Evolutionary conservation across 352 stramenopile genomes (phyloP), one percentile per base, ranked within the genome.

Genomic region (Globisporangium splendens): DNA sequence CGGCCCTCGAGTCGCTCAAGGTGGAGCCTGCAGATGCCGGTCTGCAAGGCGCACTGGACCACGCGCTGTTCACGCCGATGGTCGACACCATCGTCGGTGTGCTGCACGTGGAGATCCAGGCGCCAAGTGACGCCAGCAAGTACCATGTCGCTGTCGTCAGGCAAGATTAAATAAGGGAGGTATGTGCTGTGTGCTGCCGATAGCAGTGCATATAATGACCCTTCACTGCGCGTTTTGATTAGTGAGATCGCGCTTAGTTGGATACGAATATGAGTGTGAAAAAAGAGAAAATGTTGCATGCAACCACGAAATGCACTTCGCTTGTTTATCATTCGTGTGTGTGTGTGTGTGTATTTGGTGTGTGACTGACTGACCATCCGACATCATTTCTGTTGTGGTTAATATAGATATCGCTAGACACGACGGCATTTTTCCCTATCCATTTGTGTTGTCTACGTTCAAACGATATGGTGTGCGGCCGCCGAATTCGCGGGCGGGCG

Each of bases 31-130:
- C 56, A 1, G 68, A 48, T 4, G 64, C 64, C 14, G 65, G 24
- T 17, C 39, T 48, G 22, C 33, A 62, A 12, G 63, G 61, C 14
- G 46, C 67, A 51, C 52, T 79, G 28, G 61, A 59, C 21, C 72
- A 75, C 57, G 70, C 78, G 20, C 59, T 68, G 35, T 92, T 83
- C 66, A 81, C 67, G 50, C 83, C 83, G 52, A 59, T 63, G 21
- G 80, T 88, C 46, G 73, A 65, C 53, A 56, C 67, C 46, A 69
- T 92, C 54, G 79, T 92, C 13, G 60, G 77, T 47, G 46, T 84
- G 59, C 66, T 92, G 54, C 71, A 88, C 55, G 70, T 90, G 31
- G 74, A 88, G 61, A 78, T 92, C 56, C 65, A 69, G 38, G 60
- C 66, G 17, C 62, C 84, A 43, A 59, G 63, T 10, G 55, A 55